A percentile compares a stretch with the other conserved stretches of the same genome.
phyloP scores from a whole-genome alignment of 78 protist species.

The Cavenderia fasciculata region DNA sequence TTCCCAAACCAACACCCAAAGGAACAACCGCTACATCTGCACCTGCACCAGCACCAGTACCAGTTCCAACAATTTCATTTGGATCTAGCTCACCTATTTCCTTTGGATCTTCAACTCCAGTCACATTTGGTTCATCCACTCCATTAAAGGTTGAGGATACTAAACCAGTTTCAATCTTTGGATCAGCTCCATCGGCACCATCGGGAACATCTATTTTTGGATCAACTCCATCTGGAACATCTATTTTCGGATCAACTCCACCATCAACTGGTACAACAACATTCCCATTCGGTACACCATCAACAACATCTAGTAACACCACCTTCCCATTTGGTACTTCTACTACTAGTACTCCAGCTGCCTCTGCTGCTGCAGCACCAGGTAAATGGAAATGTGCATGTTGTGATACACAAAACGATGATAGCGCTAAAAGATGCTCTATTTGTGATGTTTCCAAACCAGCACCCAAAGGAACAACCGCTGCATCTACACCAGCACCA shows the following conservation, averaged over 20 bases:
- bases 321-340: no score
- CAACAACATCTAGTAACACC: not conserved
- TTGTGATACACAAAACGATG: conserved; percentile 31
- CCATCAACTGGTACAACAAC: not conserved
- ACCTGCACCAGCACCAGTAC: not conserved
- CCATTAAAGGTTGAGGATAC: no score
- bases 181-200: not conserved
- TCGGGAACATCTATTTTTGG: not conserved
- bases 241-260: not conserved
- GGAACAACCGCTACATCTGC: not conserved
- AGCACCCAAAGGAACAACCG: not conserved
- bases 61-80: not conserved
- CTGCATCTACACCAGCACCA: conserved; percentile 21
- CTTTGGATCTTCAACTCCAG: no score
- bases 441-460: not conserved
- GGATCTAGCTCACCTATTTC: no score
- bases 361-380: not conserved
- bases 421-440: not conserved
- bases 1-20: not conserved
- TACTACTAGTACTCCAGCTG: conserved; percentile 8
- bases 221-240: not conserved
- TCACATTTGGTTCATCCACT: no score
- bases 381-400: conserved; percentile 41
- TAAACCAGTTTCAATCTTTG: not conserved
- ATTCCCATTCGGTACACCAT: not conserved